Base-by-base conservation (phyloP, 2,329 filamentous ascomycete species). In the Sclerotinia sclerotiorum region DNA sequence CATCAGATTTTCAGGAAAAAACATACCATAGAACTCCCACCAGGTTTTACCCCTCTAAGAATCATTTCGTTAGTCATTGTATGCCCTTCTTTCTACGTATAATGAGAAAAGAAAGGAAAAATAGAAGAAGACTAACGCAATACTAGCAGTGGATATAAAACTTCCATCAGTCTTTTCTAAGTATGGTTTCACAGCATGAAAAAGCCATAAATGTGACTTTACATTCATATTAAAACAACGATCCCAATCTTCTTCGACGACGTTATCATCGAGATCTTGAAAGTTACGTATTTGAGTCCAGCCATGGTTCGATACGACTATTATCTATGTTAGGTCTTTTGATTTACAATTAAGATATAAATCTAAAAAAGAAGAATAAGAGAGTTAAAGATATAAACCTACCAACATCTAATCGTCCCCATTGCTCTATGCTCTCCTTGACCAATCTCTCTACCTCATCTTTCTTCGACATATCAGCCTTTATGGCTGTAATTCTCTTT, bases 221-320 rank as follows among this genome's bases (percentile, higher is more conserved):
- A 89, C 87, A 73, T 89, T 89, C 79, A 88, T 83, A 57, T 84
- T 83, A 73, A 85, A 88, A 70, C 83, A 84, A 7, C 76, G 77
- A 72, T 88, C 86, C 86, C 86, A 88, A 73, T 88, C 85, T 2
- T 82, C 82, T 71, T 88, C 86, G 39, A 80, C 73, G n/a, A 82
- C 77, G 69, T 85, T 85, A 15, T 87, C 84, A 35, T 85, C 81
- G 35, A 87, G 75, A 72, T 83, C 77, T 10, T 70, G 76, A 57
- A 85, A 79, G 63, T 83, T 77, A 17, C 82, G 78, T 21, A 84
- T 76, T 21, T 74, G 76, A 0, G 84, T 85, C 84, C 84, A 87
- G 3, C 84, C 84, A 10, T 90, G 90, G 78, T 95, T 95, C 2
- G 89, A 90, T 74, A 94, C 86, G 57, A 95, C 82, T 52, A 3